These are phyloP conservation scores for Oryza meridionalis DNA, from an alignment of 176 grass and related monocot species.

Conservation along the genomic window DNA sequence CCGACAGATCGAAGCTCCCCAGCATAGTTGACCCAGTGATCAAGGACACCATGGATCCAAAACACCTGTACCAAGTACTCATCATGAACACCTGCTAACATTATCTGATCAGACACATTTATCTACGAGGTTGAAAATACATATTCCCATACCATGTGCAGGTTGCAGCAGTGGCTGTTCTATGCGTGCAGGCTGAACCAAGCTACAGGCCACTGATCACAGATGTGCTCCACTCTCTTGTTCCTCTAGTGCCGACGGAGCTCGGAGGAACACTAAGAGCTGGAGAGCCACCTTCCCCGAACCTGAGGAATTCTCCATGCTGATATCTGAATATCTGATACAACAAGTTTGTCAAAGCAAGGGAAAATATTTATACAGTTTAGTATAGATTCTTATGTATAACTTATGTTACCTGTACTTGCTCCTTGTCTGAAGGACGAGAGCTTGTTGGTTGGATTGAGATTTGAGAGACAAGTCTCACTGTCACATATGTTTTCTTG, in stretches of 20 bases:
- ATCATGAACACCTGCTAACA: constrained; percentile 21
- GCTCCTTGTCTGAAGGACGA: constrained; percentile 25
- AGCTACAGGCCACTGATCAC: constrained; percentile 97
- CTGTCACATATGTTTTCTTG: constrained; percentile 28
- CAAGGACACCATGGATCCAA: constrained; percentile 87
- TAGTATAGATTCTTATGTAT: constrained; percentile 7
- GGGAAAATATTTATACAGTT: not conserved
- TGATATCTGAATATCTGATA: constrained; percentile 31
- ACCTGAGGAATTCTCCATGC: constrained; percentile 37
- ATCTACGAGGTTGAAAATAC: not conserved
- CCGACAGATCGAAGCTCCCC: constrained; percentile 90
- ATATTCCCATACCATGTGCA: constrained; percentile 38
- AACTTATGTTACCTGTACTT: constrained; percentile 33
- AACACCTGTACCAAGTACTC: constrained; percentile 93
- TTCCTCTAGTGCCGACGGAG: constrained; percentile 84
- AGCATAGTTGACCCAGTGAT: constrained; percentile 94
- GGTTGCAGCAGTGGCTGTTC: constrained; percentile 91
- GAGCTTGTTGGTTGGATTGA: not conserved
- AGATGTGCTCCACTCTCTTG: constrained; percentile 92
- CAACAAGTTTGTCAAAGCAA: not conserved
- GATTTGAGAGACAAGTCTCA: constrained; percentile 45
- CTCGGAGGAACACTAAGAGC: constrained; percentile 83
- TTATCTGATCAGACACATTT: not conserved
- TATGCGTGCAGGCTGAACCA: constrained; percentile 91
- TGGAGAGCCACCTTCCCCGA: constrained; percentile 49